A percentile compares a stretch with the other conserved stretches of the same genome.
Conservation (phyloP, 2,329 filamentous ascomycete species). For the Aspergillus sclerotialis region DNA sequence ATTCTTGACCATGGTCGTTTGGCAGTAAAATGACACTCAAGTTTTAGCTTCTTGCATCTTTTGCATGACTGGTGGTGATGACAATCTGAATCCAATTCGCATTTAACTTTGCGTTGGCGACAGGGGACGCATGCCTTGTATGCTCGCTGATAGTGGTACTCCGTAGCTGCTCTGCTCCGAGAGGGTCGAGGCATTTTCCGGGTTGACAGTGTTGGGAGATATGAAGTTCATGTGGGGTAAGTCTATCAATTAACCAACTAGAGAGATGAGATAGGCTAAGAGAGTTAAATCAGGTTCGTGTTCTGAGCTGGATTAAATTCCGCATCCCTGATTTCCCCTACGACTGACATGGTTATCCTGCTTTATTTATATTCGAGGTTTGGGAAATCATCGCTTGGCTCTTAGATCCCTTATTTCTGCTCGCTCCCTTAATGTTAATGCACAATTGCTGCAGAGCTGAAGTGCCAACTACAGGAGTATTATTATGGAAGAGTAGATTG, state of each 20-base stretch:
- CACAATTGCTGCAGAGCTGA: neutral
- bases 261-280: too few species aligned
- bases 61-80: constrained; percentile 26
- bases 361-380: too few species aligned
- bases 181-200: constrained; percentile 5
- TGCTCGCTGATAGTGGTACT: constrained; percentile 36
- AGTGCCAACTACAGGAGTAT: neutral
- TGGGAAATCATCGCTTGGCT: too few species aligned
- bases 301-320: too few species aligned
- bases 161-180: constrained; percentile 9
- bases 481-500: neutral
- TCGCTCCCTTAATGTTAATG: too few species aligned
- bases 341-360: too few species aligned
- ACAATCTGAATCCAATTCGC: constrained; percentile 30
- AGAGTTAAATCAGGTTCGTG: too few species aligned
- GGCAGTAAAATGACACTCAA: constrained; percentile 34
- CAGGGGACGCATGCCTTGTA: constrained; percentile 45
- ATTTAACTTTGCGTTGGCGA: constrained; percentile 40
- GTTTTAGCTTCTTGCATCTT: constrained; percentile 36
- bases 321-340: too few species aligned
- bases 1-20: constrained; percentile 19
- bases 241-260: too few species aligned
- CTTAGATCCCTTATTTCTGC: too few species aligned
- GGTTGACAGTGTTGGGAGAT: too few species aligned
- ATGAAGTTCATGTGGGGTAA: too few species aligned